Base-by-base conservation (phyloP, 1,284 basidiomycete species). In the Coriolopsis trogii region DNA sequence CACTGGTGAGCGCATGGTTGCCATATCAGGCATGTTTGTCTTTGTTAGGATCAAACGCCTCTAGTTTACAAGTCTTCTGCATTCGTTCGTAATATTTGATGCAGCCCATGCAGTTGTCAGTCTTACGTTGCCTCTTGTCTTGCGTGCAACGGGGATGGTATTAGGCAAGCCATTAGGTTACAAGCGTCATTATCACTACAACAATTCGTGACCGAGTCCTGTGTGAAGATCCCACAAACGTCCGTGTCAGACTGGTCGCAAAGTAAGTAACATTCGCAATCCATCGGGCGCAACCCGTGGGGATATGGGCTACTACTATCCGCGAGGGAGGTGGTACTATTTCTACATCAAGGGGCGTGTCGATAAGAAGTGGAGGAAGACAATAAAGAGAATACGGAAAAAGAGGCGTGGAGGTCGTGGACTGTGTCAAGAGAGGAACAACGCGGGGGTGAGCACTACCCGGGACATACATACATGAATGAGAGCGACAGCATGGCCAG, bases 311-410 rank as follows among this genome's bases (percentile, higher is more conserved):
- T 48, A 50, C 59, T 41, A 56, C 57, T 55, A 58, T 58, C 58
- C 58, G 61, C 60, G 61, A 65, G 61, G 56, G 49, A 42, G 51
- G 58, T 61, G 57, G 60, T 67, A 63, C 62, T 67, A 67, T 63
- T 65, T 64, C 63, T 66, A 66, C 64, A 65, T 61, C 56, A 56
- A 54, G 51, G 44, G 47, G 45, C 55, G 42, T 55, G 45, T 42
- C 39, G 41, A 51, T 45, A 42, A 39, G 49, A 53, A 46, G 41
- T 31, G 30, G 39, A 47, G 41, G 38, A 51, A 44, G 30, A 51
- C 46, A 58, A 59, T 54, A 60, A 61, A 57, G 49, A 51, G 46
- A 49, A 51, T 47, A 47, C 47, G 52, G 36, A 43, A n/a, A 18
- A 36, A 49, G 45, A 31, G 45, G 44, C 41, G 53, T 49, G 46